These are phyloP conservation scores for Scedosporium boydii DNA, from an alignment of 2,329 filamentous ascomycete genomes.

Conservation along the genomic window DNA sequence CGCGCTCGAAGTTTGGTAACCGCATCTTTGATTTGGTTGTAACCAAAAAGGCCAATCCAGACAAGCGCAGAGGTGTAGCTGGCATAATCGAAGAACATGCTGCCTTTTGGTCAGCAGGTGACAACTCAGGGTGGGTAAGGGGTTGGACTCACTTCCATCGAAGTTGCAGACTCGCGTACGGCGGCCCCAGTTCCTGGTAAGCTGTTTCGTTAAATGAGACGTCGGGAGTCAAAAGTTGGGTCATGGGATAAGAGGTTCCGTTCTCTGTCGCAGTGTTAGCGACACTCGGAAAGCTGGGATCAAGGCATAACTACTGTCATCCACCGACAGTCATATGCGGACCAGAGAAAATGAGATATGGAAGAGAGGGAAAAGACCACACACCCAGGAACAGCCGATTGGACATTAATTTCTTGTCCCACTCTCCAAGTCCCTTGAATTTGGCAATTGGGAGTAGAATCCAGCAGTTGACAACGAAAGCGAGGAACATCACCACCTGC, in stretches of 20 bases:
- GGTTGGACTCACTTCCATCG: constrained; percentile 31
- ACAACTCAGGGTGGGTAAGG: not conserved
- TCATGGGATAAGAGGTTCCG: constrained; percentile 31
- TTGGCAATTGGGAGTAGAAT: constrained; percentile 48
- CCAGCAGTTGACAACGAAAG: constrained; percentile 45
- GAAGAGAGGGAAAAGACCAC: not conserved
- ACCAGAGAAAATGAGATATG: not conserved
- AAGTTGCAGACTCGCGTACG: constrained; percentile 48
- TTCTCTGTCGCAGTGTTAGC: not conserved
- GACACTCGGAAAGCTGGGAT: not conserved
- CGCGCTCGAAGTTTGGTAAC: constrained; percentile 31
- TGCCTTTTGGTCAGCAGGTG: constrained; percentile 6
- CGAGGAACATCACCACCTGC: constrained; percentile 44
- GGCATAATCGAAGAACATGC: constrained; percentile 51
- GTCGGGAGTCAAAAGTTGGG: constrained; percentile 21
- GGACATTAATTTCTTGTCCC: constrained; percentile 46
- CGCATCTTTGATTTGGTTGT: constrained; percentile 33
- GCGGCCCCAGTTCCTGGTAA: constrained; percentile 37
- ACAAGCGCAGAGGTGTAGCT: constrained; percentile 47
- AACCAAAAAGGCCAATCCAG: constrained; percentile 50
- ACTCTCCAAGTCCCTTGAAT: constrained; percentile 43
- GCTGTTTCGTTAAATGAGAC: constrained; percentile 36
- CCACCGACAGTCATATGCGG: not conserved
- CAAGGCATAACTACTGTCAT: not conserved
- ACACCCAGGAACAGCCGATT: not conserved